phyloP scores from a whole-genome alignment of 352 stramenopile species.

The Globisporangium barbulae region DNA sequence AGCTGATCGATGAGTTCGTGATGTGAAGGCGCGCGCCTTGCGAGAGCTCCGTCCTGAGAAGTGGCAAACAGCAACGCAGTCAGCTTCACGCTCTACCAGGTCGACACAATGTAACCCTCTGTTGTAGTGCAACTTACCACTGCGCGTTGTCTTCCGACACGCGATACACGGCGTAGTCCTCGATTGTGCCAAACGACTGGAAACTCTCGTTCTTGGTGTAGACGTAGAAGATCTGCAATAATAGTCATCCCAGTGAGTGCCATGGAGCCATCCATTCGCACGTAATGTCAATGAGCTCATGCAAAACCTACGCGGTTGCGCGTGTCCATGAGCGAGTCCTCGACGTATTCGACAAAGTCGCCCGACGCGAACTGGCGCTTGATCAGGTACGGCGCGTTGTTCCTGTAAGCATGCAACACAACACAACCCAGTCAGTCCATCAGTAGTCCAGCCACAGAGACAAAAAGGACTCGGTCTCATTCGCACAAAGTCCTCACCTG shows the following conservation, averaged over 20 bases:
- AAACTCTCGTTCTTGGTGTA: constrained; percentile 77
- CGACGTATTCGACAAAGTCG: constrained; percentile 74
- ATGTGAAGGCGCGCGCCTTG: constrained; percentile 72
- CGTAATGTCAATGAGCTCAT: not conserved
- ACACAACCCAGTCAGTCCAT: not conserved
- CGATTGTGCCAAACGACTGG: constrained; percentile 59
- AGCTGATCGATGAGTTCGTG: constrained; percentile 64
- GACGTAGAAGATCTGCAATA: constrained; percentile 65
- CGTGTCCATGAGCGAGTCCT: constrained; percentile 74
- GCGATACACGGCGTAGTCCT: constrained; percentile 68
- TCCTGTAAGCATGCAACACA: constrained; percentile 26
- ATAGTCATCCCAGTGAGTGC: too few species aligned
- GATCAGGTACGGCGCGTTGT: constrained; percentile 71
- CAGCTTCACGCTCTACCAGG: not conserved
- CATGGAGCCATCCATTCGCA: not conserved
- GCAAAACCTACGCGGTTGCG: constrained; percentile 50
- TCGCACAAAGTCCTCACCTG: constrained; percentile 22
- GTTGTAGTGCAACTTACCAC: constrained; percentile 32
- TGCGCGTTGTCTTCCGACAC: constrained; percentile 28
- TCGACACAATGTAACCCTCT: not conserved
- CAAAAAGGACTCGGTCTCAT: not conserved
- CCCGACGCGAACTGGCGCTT: constrained; percentile 63
- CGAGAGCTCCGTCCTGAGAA: constrained; percentile 55
- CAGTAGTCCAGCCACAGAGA: not conserved
- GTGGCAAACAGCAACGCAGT: not conserved